These are phyloP conservation scores for Chaetomium fimeti DNA, from an alignment of 495 filamentous ascomycete genomes.

Conservation along the genomic window DNA sequence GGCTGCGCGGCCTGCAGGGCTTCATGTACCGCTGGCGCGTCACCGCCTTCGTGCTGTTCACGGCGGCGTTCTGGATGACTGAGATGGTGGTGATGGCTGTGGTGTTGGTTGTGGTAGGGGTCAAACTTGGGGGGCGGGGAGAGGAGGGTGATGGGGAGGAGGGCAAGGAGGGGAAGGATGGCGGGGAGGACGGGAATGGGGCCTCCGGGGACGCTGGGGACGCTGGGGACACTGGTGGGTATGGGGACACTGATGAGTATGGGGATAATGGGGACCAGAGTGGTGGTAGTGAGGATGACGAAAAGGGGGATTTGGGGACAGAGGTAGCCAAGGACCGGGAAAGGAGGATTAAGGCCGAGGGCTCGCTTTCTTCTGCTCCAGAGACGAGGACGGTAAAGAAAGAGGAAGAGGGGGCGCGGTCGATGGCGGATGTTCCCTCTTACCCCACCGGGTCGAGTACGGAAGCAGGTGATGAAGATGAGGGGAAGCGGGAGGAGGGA, in stretches of 20 bases:
- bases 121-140: neutral
- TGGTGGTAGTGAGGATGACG: neutral
- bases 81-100: constrained; percentile 61
- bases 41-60: constrained; percentile 64
- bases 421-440: constrained; percentile 15
- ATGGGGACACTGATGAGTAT: neutral
- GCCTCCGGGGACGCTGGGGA: too few species aligned
- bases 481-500: constrained; percentile 27
- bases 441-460: constrained; percentile 28
- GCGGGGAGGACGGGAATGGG: too few species aligned
- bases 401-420: constrained; percentile 36
- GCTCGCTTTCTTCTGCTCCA: constrained; percentile 22
- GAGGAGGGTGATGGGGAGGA: too few species aligned
- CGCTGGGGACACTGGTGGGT: too few species aligned
- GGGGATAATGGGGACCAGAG: neutral
- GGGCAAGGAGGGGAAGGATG: neutral
- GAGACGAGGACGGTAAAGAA: constrained; percentile 30
- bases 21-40: constrained; percentile 80
- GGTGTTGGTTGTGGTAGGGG: neutral
- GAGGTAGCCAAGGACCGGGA: neutral
- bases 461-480: constrained; percentile 27
- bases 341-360: constrained; percentile 18
- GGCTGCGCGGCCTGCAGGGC: constrained; percentile 74
- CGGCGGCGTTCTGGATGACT: constrained; percentile 67
- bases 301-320: neutral